Conservation (phyloP, 306 rosid species). For the Macrotyloma uniflorum region DNA sequence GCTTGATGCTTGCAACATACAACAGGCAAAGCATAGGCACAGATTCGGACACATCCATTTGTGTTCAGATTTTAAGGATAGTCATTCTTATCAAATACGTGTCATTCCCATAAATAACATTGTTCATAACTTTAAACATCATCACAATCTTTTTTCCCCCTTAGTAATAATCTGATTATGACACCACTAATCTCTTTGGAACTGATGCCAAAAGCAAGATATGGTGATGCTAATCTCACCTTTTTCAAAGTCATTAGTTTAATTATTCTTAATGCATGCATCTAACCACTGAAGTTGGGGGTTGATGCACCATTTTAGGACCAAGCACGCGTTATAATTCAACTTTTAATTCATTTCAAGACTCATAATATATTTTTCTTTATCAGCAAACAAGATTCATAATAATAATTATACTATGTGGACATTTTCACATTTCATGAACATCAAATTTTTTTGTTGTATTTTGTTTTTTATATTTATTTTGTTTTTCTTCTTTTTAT, state of each 20-base stretch:
- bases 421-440: too few relatives aligned
- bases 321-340: too few relatives aligned
- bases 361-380: too few relatives aligned
- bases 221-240: background rate
- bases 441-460: too few relatives aligned
- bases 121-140: conserved; percentile 7
- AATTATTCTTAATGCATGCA: background rate
- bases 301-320: background rate
- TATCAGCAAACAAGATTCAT: too few relatives aligned
- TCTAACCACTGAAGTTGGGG: background rate
- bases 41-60: background rate
- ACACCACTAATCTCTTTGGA: conserved; percentile 6
- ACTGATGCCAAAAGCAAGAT: conserved; percentile 1
- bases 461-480: background rate
- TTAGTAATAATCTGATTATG: conserved; percentile 15
- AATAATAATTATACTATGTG: too few relatives aligned
- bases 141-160: conserved; percentile 20
- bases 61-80: background rate
- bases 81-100: conserved; percentile 10
- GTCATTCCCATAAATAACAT: background rate
- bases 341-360: too few relatives aligned
- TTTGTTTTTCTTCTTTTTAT: background rate
- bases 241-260: background rate
- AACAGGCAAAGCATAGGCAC: background rate
- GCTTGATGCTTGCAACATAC: background rate